Evolutionary conservation across 2,329 filamentous ascomycete genomes (phyloP).

Genomic region (Nemania sp.): DNA sequence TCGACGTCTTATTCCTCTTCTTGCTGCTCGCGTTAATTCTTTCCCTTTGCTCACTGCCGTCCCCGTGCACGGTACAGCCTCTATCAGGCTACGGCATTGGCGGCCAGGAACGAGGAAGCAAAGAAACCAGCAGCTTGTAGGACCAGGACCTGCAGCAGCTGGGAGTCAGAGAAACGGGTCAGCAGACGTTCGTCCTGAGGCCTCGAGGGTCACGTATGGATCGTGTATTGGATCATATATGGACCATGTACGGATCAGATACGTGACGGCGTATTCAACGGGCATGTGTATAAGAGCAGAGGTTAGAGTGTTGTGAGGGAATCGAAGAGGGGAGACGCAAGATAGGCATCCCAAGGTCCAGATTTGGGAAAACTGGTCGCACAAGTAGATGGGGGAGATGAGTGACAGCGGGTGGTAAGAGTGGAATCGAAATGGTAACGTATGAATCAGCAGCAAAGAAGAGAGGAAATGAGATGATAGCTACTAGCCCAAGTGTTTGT

Average conservation of each 20-base stretch:
- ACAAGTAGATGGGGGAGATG: slow-evolving; percentile 6
- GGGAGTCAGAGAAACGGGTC: slow-evolving; percentile 32
- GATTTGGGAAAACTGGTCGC: background rate
- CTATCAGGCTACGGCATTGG: slow-evolving; percentile 39
- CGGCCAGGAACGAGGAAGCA: slow-evolving; percentile 32
- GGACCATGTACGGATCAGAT: background rate
- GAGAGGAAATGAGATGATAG: slow-evolving; percentile 4
- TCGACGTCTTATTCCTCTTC: slow-evolving; percentile 2
- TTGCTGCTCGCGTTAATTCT: slow-evolving; percentile 6
- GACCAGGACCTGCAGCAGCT: slow-evolving; percentile 32
- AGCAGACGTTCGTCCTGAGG: slow-evolving; percentile 28
- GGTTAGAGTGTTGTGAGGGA: background rate
- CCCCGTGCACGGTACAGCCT: slow-evolving; percentile 34
- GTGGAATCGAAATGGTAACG: slow-evolving; percentile 5
- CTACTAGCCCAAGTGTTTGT: slow-evolving; percentile 20
- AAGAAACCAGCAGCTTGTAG: slow-evolving; percentile 24
- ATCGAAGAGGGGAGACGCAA: slow-evolving; percentile 10
- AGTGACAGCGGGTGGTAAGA: background rate
- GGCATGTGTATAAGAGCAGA: slow-evolving; percentile 1
- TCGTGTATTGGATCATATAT: too few species aligned
- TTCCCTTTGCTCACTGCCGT: slow-evolving; percentile 16
- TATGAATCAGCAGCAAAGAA: slow-evolving; percentile 23
- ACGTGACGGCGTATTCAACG: background rate
- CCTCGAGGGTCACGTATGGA: slow-evolving; percentile 6
- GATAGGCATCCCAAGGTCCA: slow-evolving; percentile 12